phyloP scores from a whole-genome alignment of 371 early-diverging fungal species.

The Mortierella sp. region DNA sequence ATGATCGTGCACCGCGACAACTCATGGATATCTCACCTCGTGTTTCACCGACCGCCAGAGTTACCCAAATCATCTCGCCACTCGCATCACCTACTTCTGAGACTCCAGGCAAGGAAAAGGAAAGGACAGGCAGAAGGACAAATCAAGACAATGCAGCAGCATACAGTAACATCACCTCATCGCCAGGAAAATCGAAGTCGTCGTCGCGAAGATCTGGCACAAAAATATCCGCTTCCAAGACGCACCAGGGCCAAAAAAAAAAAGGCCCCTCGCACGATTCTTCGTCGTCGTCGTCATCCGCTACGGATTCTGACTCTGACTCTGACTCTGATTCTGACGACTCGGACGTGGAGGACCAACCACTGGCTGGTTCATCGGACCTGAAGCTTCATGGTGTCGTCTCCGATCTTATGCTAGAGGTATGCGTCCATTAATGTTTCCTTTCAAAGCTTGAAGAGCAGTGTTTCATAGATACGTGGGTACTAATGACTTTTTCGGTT shows the following conservation, averaged over 20 bases:
- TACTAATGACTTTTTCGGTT: neutral
- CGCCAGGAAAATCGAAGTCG: neutral
- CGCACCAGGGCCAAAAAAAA: neutral
- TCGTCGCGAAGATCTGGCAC: neutral
- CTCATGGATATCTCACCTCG: neutral
- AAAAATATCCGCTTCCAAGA: neutral
- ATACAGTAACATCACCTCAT: neutral
- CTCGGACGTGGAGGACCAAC: constrained; percentile 9
- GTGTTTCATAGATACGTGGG: too few relatives aligned
- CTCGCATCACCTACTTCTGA: neutral
- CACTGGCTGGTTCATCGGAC: neutral
- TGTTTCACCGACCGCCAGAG: neutral
- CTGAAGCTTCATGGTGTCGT: constrained; percentile 34
- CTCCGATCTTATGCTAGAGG: constrained; percentile 38
- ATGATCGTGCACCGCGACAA: constrained; percentile 1
- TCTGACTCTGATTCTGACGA: constrained; percentile 29
- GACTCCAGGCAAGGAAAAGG: neutral
- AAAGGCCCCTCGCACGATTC: constrained; percentile 6
- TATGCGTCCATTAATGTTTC: neutral
- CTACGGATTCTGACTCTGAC: constrained; percentile 23
- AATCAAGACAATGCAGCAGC: too few relatives aligned
- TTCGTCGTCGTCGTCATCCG: constrained; percentile 11
- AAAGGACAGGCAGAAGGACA: too few relatives aligned
- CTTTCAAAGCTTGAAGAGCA: neutral
- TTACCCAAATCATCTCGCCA: neutral